Percentiles rank a stretch among this genome's conserved stretches.
Conservation (phyloP, 2,329 filamentous ascomycete genomes). For the Colletotrichum orchidophilum region DNA sequence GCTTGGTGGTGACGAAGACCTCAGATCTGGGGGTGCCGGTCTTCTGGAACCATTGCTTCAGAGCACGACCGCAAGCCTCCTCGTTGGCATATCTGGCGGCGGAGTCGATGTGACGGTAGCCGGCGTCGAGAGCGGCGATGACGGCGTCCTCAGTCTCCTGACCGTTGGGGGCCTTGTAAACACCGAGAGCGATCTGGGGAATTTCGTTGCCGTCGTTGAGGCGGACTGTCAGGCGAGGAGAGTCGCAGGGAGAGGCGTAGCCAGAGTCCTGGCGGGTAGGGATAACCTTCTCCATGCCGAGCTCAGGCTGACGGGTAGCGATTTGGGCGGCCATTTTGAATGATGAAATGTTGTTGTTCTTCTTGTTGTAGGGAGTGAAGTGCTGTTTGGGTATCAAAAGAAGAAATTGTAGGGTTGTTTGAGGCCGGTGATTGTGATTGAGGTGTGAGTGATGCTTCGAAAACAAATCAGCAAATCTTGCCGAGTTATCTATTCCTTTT, state of each 20-base stretch:
- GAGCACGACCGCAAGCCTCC: conserved; percentile 64
- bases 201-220: conserved; percentile 48
- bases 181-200: conserved; percentile 56
- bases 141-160: conserved; percentile 47
- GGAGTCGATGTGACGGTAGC: conserved; percentile 64
- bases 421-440: conserved; percentile 3
- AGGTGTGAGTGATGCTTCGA: conserved; percentile 11
- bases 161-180: conserved; percentile 66
- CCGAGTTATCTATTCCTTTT: conserved; percentile 29
- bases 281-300: conserved; percentile 32
- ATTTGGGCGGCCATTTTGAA: conserved; percentile 31
- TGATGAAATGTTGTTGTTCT: background rate
- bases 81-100: conserved; percentile 47
- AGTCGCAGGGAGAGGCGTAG: conserved; percentile 32
- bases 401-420: background rate
- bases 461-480: background rate
- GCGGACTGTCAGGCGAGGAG: conserved; percentile 39
- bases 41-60: conserved; percentile 37
- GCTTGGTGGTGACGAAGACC: conserved; percentile 49
- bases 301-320: conserved; percentile 31
- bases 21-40: conserved; percentile 45
- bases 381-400: background rate
- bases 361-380: background rate
- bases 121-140: conserved; percentile 50
- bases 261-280: conserved; percentile 32